A percentile compares a stretch with the other conserved stretches of the same genome.
Conservation (phyloP, 331 rosid genomes). For the Telfairia occidentalis region DNA sequence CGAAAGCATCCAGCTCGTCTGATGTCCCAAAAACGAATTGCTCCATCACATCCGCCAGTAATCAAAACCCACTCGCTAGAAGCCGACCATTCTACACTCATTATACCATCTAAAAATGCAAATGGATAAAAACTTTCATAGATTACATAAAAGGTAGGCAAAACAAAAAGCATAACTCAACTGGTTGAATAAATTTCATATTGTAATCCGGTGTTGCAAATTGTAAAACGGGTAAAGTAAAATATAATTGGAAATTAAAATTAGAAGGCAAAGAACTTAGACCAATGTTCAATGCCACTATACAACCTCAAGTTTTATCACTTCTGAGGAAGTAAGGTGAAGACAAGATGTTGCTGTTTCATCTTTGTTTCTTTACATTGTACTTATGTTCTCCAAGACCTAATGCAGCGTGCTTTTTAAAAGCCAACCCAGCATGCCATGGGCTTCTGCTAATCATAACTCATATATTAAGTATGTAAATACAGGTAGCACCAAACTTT, state of each 20-base stretch:
- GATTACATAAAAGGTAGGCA: background rate
- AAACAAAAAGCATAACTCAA: background rate
- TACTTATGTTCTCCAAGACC: background rate
- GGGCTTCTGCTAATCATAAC: background rate
- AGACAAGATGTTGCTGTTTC: background rate
- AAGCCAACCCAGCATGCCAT: background rate
- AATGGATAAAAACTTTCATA: background rate
- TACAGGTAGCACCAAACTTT: background rate
- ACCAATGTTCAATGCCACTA: background rate
- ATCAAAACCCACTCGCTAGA: conserved; percentile 84
- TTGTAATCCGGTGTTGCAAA: background rate
- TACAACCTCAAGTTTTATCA: background rate
- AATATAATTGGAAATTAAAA: background rate
- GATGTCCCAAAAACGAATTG: conserved; percentile 92
- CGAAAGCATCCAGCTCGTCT: conserved; percentile 82
- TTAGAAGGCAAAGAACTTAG: background rate
- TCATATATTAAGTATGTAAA: background rate
- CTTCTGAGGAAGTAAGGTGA: background rate
- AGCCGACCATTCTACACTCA: conserved; percentile 83
- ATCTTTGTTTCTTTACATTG: background rate
- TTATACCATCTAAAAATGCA: conserved; percentile 55
- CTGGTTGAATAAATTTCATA: background rate
- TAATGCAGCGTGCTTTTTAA: background rate
- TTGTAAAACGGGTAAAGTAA: background rate
- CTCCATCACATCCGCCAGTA: conserved; percentile 96